Evolutionary conservation across 2,329 filamentous ascomycete species (phyloP).

Genomic region (Sarocladium brachiariae): DNA sequence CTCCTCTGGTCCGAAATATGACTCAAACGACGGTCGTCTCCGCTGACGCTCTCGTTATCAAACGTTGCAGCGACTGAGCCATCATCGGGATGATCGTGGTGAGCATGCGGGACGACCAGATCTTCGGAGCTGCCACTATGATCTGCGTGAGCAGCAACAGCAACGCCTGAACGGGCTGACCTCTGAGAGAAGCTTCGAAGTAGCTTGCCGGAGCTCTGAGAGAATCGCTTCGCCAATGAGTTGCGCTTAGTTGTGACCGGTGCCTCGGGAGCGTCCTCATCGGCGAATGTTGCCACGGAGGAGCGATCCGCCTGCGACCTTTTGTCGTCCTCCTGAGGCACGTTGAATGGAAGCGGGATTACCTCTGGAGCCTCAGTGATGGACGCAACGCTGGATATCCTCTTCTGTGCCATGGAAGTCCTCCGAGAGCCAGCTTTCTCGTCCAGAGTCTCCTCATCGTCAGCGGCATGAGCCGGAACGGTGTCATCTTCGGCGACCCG

Average conservation of each 20-base stretch:
- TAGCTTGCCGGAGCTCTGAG: slow-evolving; percentile 26
- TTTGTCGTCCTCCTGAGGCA: slow-evolving; percentile 40
- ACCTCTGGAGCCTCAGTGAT: slow-evolving; percentile 38
- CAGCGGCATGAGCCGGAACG: slow-evolving; percentile 19
- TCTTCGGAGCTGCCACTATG: slow-evolving; percentile 39
- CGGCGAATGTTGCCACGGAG: slow-evolving; percentile 64
- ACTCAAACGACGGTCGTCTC: slow-evolving; percentile 30
- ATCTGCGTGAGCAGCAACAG: slow-evolving; percentile 8
- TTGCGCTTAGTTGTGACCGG: slow-evolving; percentile 22
- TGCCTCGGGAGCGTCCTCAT: slow-evolving; percentile 34
- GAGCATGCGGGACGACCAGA: slow-evolving; percentile 29
- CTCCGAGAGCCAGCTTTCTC: slow-evolving; percentile 23
- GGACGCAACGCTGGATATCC: slow-evolving; percentile 15
- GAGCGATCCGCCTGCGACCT: slow-evolving; percentile 45
- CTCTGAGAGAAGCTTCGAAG: slow-evolving; percentile 30
- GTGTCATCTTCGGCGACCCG: slow-evolving; percentile 44
- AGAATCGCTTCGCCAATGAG: slow-evolving; percentile 40
- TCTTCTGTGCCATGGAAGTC: slow-evolving; percentile 6
- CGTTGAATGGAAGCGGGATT: slow-evolving; percentile 58
- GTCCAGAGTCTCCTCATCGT: slow-evolving; percentile 19
- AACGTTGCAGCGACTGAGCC: slow-evolving; percentile 53
- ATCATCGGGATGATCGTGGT: slow-evolving; percentile 36
- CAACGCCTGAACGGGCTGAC: slow-evolving; percentile 12
- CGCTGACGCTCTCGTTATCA: slow-evolving; percentile 44
- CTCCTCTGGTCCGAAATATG: slow-evolving; percentile 16